phyloP scores from a whole-genome alignment of 495 filamentous ascomycete species.

The Symbiotaphrina buchneri region DNA sequence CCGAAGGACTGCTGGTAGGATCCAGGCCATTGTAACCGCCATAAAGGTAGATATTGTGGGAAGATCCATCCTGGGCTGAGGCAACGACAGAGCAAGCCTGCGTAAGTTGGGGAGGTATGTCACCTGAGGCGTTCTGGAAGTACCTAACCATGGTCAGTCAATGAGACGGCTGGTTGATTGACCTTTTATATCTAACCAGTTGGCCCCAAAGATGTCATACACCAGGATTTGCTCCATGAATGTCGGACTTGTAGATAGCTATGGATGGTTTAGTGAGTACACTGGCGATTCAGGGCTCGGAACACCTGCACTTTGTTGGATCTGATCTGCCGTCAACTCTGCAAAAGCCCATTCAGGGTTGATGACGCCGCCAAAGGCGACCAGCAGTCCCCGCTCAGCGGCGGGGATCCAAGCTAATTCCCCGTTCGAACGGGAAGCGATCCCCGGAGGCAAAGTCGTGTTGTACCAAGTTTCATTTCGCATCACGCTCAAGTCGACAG shows the following conservation, averaged over 20 bases:
- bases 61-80: constrained; percentile 32
- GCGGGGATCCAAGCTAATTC: constrained; percentile 54
- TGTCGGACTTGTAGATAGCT: constrained; percentile 20
- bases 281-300: not conserved
- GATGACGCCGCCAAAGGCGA: constrained; percentile 45
- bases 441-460: constrained; percentile 21
- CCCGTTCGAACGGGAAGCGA: constrained; percentile 32
- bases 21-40: constrained; percentile 38
- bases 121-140: constrained; percentile 32
- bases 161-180: no score
- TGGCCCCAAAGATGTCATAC: constrained; percentile 35
- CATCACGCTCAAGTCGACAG: constrained; percentile 32
- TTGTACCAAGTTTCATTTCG: constrained; percentile 28
- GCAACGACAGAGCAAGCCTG: constrained; percentile 46
- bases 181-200: no score
- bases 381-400: constrained; percentile 33
- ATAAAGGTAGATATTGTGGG: constrained; percentile 56
- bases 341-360: constrained; percentile 18
- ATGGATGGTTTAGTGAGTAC: constrained; percentile 3
- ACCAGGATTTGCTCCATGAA: constrained; percentile 45
- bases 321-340: constrained; percentile 13
- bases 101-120: constrained; percentile 26
- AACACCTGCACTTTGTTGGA: constrained; percentile 18
- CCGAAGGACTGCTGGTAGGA: constrained; percentile 16
- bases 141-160: constrained; percentile 16